phyloP scores from a whole-genome alignment of 2,329 filamentous ascomycete species.

The Penicillium digitatum region DNA sequence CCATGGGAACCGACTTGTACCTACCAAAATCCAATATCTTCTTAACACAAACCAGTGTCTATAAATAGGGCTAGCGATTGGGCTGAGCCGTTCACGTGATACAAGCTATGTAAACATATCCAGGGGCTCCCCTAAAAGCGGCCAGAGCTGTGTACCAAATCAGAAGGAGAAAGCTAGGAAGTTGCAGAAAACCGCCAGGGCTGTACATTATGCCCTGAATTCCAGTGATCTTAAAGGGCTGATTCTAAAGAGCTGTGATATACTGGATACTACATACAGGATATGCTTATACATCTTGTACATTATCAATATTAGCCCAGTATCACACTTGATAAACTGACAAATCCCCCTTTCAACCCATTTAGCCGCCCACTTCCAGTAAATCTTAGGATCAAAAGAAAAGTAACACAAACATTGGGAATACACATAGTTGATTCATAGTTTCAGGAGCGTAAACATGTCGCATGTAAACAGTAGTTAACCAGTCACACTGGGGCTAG shows the following conservation, averaged over 20 bases:
- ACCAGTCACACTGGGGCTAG: slow-evolving; percentile 9
- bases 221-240: neutral
- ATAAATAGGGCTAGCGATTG: too few relatives aligned
- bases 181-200: neutral
- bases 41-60: too few relatives aligned
- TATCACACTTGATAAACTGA: neutral
- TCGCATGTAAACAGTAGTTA: slow-evolving; percentile 4
- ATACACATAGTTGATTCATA: neutral
- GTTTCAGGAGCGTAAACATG: slow-evolving; percentile 1
- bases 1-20: too few relatives aligned
- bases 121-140: neutral
- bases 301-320: neutral
- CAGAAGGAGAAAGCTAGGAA: neutral
- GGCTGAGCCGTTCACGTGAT: neutral
- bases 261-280: neutral
- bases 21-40: too few relatives aligned
- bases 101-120: neutral
- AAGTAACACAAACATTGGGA: neutral
- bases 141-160: neutral
- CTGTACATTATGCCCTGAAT: neutral
- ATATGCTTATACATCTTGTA: neutral
- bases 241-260: neutral
- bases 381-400: neutral
- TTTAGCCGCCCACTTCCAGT: too few relatives aligned
- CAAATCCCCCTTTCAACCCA: neutral